Evolutionary conservation across 2,329 filamentous ascomycete genomes (phyloP), one percentile per base, ranked within the genome.

Genomic region (Paracorniculantispora psalliotae): DNA sequence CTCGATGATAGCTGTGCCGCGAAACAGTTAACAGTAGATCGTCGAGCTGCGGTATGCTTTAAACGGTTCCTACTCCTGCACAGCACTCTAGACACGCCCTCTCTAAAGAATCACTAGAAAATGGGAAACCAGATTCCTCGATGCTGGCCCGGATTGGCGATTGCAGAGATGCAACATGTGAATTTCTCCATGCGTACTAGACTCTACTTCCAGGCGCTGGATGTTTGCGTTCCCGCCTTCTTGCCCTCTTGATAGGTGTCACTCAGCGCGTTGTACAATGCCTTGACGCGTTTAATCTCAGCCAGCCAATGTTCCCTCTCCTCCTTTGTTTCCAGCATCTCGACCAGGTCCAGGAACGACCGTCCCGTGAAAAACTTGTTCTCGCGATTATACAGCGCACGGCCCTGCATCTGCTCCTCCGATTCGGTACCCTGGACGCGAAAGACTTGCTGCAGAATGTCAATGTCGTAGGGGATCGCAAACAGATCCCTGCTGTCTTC

Each of bases 401-500:
- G 70, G 1, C 52, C 60, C 1, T 65, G 66, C 17, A 81, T 62
- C 4, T 70, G 69, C 56, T 73, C 74, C 2, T 72, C 70, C 10
- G 68, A 71, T 62, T 80, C 75, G 0, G 70, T 68, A 0, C 68
- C 74, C 3, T 68, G 71, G 1, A 84, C 81, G 3, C 78, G 73
- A 63, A 84, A 85, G 1, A 85, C 81, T 59, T 79, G 71, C 66
- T 82, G 71, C 49, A 85, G 64, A 57, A 85, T 84, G 51, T 83
- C 77, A 61, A 84, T 82, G 60, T 85, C 82, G 66, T 83, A 77
- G 2, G 81, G 81, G 58, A 84, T 83, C 2, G 69, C 67, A 64
- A 85, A 84, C 6, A 82, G 64, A 62, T 84, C 80, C 41, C 81
- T 72, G 54, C 78, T 83, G 66, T 85, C 81, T 67, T 83, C 78